Conservation (phyloP, 495 filamentous ascomycete species). For the Sabuloglossum arenarium region DNA sequence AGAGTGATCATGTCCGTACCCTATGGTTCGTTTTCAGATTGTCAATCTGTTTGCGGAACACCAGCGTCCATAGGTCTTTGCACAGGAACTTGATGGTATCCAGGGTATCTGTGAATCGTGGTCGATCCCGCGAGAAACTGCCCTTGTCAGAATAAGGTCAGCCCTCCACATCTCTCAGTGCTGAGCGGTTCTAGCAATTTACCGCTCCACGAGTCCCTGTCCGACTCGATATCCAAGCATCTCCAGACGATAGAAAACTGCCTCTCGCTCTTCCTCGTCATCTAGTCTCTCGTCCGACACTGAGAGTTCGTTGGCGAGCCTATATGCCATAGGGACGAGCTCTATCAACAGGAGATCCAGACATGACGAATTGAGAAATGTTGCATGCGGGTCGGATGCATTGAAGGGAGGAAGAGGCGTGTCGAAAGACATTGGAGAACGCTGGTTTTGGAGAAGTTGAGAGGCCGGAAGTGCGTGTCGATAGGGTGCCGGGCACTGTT, state of each 20-base stretch:
- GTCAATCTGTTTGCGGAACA: constrained; percentile 93
- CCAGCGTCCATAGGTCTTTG: constrained; percentile 87
- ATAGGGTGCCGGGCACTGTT: too few species aligned
- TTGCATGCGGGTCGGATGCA: constrained; percentile 52
- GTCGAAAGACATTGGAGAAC: constrained; percentile 51
- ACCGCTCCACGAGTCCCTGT: constrained; percentile 84
- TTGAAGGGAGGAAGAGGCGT: constrained; percentile 42
- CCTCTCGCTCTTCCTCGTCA: constrained; percentile 61
- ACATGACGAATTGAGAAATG: constrained; percentile 58
- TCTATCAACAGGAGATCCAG: constrained; percentile 92
- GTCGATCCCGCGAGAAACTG: constrained; percentile 74
- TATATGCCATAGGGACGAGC: constrained; percentile 82
- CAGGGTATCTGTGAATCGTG: constrained; percentile 22
- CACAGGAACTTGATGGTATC: constrained; percentile 81
- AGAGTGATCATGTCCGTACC: constrained; percentile 21
- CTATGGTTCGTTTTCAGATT: constrained; percentile 97
- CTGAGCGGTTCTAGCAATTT: constrained; percentile 12
- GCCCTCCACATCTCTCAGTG: background rate
- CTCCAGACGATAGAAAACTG: constrained; percentile 71
- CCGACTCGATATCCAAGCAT: constrained; percentile 77
- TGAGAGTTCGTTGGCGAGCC: constrained; percentile 38
- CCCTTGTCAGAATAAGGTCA: constrained; percentile 3
- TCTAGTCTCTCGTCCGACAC: constrained; percentile 29
- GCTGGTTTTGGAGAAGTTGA: too few species aligned
- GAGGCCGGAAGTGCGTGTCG: too few species aligned